phyloP scores from a whole-genome alignment of 768 basidiomycete genomes.

The Pleurotus eryngii region DNA sequence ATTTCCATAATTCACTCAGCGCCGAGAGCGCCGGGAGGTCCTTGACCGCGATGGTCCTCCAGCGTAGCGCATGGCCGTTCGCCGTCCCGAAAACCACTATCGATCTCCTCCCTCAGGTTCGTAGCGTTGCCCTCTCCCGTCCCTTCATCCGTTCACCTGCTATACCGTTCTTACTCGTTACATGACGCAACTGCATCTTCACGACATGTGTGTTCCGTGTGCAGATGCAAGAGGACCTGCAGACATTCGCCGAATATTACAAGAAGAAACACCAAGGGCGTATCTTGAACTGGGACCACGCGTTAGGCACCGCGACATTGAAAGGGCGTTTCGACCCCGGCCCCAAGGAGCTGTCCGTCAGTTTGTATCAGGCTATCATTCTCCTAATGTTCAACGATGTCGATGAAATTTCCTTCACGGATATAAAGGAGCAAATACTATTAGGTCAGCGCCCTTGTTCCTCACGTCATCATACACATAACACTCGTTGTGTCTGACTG shows the following conservation, averaged over 20 bases:
- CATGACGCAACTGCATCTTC: too few relatives aligned
- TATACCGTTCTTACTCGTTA: not conserved
- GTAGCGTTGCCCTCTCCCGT: not conserved
- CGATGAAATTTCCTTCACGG: conserved; percentile 54
- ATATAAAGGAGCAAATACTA: conserved; percentile 63
- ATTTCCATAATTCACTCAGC: conserved; percentile 51
- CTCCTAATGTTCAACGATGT: conserved; percentile 82
- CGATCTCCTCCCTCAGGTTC: conserved; percentile 52
- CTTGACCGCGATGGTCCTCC: conserved; percentile 78
- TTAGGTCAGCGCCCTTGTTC: conserved; percentile 54
- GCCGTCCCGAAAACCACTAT: conserved; percentile 45
- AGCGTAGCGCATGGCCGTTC: conserved; percentile 88
- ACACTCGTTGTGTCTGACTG: conserved; percentile 17
- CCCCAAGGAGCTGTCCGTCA: conserved; percentile 85
- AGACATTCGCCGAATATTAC: conserved; percentile 67
- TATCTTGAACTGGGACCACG: conserved; percentile 82
- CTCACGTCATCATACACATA: not conserved
- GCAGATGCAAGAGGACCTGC: conserved; percentile 74
- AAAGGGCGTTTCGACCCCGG: conserved; percentile 64
- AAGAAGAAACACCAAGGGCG: conserved; percentile 72
- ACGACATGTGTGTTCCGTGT: too few relatives aligned
- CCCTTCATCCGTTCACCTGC: not conserved
- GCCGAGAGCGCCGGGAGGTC: conserved; percentile 39
- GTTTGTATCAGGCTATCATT: conserved; percentile 86
- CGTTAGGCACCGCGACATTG: conserved; percentile 79